Conservation (phyloP, 176 grass and related monocot genomes). For the Lolium perenne region DNA sequence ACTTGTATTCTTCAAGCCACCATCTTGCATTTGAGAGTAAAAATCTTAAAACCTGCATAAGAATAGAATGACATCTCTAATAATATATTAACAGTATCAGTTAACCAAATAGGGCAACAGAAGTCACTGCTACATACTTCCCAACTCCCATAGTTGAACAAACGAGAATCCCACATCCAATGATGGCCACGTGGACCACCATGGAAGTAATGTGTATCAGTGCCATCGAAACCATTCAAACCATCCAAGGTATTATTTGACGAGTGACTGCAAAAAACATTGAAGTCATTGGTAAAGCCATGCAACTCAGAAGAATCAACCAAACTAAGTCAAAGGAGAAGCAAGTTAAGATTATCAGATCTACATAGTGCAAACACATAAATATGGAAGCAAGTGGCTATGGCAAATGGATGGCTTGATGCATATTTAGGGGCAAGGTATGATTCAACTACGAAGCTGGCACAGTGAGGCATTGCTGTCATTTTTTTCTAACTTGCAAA, state of each 20-base stretch:
- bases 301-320: constrained; percentile 32
- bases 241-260: constrained; percentile 93
- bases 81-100: constrained; percentile 40
- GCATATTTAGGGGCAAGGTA: not conserved
- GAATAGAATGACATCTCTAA: constrained; percentile 38
- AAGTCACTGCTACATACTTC: constrained; percentile 61
- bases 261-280: constrained; percentile 73
- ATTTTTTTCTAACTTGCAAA: constrained; percentile 9
- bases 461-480: constrained; percentile 4
- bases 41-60: constrained; percentile 81
- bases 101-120: constrained; percentile 23
- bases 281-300: constrained; percentile 37
- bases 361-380: not conserved
- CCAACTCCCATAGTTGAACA: constrained; percentile 97
- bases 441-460: not conserved
- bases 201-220: constrained; percentile 96
- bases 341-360: not conserved
- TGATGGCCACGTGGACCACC: constrained; percentile 82
- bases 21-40: constrained; percentile 93
- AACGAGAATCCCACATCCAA: constrained; percentile 99
- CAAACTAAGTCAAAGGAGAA: constrained; percentile 23
- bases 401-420: constrained; percentile 3
- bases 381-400: constrained; percentile 24
- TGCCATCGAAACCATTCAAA: constrained; percentile 94
- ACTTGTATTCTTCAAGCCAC: constrained; percentile 98